Evolutionary conservation across 78 protist genomes (phyloP).

Genomic region (Capsaspora owczarzaki): DNA sequence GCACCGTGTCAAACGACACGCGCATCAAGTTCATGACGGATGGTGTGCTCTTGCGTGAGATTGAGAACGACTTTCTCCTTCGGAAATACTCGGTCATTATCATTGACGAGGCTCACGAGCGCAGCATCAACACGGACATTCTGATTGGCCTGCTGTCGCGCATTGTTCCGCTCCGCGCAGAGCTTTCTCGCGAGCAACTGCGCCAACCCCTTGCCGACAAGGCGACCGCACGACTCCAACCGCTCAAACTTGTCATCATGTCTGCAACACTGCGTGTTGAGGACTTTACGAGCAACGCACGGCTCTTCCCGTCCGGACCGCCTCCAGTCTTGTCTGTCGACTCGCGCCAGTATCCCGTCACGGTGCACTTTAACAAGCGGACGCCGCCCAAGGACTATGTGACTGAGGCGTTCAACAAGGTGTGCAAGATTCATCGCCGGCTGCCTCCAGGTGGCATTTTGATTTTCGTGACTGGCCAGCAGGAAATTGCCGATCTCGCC

Average conservation of each 20-base stretch:
- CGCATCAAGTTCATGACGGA: slow-evolving; percentile 87
- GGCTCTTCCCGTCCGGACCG: slow-evolving; percentile 67
- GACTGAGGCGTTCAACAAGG: slow-evolving; percentile 58
- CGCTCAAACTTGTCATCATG: slow-evolving; percentile 96
- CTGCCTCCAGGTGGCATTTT: slow-evolving; percentile 93
- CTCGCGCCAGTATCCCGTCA: slow-evolving; percentile 77
- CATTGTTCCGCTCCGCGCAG: slow-evolving; percentile 60
- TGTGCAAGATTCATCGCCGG: slow-evolving; percentile 67
- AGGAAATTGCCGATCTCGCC: slow-evolving; percentile 67
- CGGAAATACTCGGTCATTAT: slow-evolving; percentile 72
- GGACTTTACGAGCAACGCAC: slow-evolving; percentile 70
- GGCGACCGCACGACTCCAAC: slow-evolving; percentile 4
- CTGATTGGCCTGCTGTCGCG: slow-evolving; percentile 94
- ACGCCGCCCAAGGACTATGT: slow-evolving; percentile 62
- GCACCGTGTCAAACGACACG: slow-evolving; percentile 33
- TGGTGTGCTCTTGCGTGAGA: slow-evolving; percentile 68
- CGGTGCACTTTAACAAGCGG: slow-evolving; percentile 73
- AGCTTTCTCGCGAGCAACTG: background rate
- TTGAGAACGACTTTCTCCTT: slow-evolving; percentile 75
- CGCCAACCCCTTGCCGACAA: background rate
- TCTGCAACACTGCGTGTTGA: slow-evolving; percentile 92
- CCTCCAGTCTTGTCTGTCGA: slow-evolving; percentile 62
- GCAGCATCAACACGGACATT: slow-evolving; percentile 79
- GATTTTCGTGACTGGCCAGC: slow-evolving; percentile 89
- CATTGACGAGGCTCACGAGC: slow-evolving; percentile 97